Conservation (phyloP, 1,284 basidiomycete species). For the Neolentinus lepideus region DNA sequence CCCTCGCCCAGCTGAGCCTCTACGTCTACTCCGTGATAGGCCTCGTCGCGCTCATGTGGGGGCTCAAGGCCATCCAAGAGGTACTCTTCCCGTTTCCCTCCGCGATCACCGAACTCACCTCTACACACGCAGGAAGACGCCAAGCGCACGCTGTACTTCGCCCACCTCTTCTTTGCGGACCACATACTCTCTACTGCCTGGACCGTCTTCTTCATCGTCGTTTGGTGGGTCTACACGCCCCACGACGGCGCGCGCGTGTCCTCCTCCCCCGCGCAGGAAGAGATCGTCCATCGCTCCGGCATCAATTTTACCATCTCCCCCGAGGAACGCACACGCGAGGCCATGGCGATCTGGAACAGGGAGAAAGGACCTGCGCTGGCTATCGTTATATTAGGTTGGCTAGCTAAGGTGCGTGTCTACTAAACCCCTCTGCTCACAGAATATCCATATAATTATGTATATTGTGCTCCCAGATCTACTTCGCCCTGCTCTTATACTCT, state of each 20-base stretch:
- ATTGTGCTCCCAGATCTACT: constrained; percentile 67
- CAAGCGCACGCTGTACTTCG: constrained; percentile 79
- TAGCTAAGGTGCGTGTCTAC: constrained; percentile 68
- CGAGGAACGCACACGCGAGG: constrained; percentile 60
- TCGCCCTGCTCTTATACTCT: constrained; percentile 87
- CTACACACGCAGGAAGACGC: constrained; percentile 68
- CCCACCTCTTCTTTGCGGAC: constrained; percentile 89
- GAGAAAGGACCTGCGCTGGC: constrained; percentile 80
- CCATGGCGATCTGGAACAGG: constrained; percentile 80
- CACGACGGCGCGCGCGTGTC: constrained; percentile 81
- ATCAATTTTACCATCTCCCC: constrained; percentile 49
- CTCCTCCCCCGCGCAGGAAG: constrained; percentile 83
- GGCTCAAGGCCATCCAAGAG: constrained; percentile 77
- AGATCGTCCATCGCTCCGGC: constrained; percentile 56
- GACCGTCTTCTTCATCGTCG: constrained; percentile 84
- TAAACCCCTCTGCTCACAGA: not conserved
- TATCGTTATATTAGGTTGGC: constrained; percentile 81
- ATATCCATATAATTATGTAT: not conserved
- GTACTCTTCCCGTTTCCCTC: constrained; percentile 35
- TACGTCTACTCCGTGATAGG: constrained; percentile 91
- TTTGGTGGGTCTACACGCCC: constrained; percentile 87
- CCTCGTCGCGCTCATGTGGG: constrained; percentile 83
- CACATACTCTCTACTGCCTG: constrained; percentile 90
- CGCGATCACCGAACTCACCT: constrained; percentile 3
- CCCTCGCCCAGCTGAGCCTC: constrained; percentile 84